Conservation (phyloP, 441 rosid genomes). For the Croton laevigatus region DNA sequence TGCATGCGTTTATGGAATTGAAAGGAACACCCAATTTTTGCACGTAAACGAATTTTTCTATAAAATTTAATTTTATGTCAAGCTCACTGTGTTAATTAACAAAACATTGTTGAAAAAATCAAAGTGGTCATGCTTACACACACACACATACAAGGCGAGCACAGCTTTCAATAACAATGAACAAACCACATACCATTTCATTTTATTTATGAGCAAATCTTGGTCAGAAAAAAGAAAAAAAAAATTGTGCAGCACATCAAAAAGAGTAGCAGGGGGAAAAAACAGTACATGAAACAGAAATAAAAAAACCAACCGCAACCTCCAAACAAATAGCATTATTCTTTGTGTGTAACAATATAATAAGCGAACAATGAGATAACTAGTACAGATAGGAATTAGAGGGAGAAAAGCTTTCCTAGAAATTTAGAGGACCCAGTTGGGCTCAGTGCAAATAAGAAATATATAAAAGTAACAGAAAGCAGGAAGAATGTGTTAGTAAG, state of each 20-base stretch:
- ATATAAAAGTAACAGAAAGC: background rate
- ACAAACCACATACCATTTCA: background rate
- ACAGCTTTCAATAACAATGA: background rate
- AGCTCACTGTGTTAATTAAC: too few relatives aligned
- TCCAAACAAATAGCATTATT: too few relatives aligned
- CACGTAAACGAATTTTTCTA: too few relatives aligned
- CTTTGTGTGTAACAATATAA: too few relatives aligned
- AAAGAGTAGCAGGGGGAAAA: too few relatives aligned
- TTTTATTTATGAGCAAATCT: background rate
- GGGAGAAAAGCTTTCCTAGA: background rate
- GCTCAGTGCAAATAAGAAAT: background rate
- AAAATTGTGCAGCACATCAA: background rate
- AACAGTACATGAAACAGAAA: too few relatives aligned
- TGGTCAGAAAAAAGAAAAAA: background rate
- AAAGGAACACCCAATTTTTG: background rate
- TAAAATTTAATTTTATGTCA: too few relatives aligned
- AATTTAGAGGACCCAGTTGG: background rate
- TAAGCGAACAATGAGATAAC: background rate
- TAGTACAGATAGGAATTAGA: background rate
- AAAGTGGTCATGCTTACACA: too few relatives aligned
- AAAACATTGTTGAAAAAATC: too few relatives aligned
- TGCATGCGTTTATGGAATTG: background rate
- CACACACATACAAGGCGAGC: background rate
- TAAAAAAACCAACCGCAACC: too few relatives aligned
- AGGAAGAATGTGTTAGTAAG: too few relatives aligned